Conservation (phyloP, 805 yeast species). For the Wickerhamomyces hampshirensis region DNA sequence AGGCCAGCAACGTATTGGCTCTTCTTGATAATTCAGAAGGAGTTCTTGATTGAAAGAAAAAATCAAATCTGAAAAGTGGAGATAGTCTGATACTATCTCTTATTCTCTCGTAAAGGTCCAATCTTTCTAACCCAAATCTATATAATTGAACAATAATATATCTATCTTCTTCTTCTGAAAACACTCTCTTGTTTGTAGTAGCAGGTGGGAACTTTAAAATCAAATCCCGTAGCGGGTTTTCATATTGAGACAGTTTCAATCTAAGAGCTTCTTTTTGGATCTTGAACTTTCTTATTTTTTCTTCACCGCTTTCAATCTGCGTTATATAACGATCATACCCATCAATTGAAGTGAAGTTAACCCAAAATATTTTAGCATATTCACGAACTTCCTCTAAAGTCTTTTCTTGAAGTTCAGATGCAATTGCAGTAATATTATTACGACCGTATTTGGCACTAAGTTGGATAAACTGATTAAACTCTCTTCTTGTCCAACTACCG, state of each 20-base stretch:
- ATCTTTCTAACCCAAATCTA: constrained; percentile 74
- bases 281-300: constrained; percentile 56
- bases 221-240: constrained; percentile 77
- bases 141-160: constrained; percentile 77
- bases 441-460: constrained; percentile 78
- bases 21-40: constrained; percentile 77
- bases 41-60: constrained; percentile 77
- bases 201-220: constrained; percentile 68
- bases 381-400: constrained; percentile 71
- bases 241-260: constrained; percentile 64
- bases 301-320: constrained; percentile 88
- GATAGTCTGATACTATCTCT: constrained; percentile 69
- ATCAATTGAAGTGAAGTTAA: constrained; percentile 69
- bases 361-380: constrained; percentile 82
- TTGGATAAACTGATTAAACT: constrained; percentile 76
- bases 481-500: constrained; percentile 80
- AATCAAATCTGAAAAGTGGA: constrained; percentile 81
- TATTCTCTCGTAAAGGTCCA: constrained; percentile 73
- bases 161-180: constrained; percentile 87
- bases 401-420: constrained; percentile 72
- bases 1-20: constrained; percentile 69
- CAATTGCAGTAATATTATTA: constrained; percentile 62
- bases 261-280: constrained; percentile 77
- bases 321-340: constrained; percentile 80
- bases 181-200: constrained; percentile 59